Evolutionary conservation across 768 basidiomycete genomes (phyloP).

Genomic region (Strobilomyces dryophilus): DNA sequence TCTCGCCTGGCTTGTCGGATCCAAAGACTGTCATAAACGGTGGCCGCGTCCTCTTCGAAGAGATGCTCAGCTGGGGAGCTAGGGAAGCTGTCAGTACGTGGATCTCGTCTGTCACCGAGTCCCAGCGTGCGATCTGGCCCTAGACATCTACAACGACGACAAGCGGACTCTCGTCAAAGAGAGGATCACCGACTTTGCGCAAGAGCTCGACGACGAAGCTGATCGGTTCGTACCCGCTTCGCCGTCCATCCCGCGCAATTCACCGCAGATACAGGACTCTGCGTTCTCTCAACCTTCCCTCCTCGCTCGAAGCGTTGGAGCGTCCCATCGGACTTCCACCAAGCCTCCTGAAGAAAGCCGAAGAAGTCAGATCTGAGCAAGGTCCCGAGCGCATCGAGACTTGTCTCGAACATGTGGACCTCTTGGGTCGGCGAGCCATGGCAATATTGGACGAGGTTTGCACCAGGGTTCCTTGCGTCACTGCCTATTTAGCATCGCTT

Average conservation of each 20-base stretch:
- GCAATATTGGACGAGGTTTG: conserved; percentile 72
- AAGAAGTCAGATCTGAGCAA: conserved; percentile 75
- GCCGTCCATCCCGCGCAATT: neutral
- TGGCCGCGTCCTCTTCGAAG: conserved; percentile 63
- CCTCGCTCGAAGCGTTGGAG: conserved; percentile 83
- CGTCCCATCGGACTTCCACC: conserved; percentile 85
- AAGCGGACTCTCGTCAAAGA: conserved; percentile 69
- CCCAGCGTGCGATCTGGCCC: neutral
- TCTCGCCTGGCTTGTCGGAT: conserved; percentile 55
- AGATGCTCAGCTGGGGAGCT: conserved; percentile 82
- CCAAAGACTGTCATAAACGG: conserved; percentile 51
- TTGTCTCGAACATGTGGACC: conserved; percentile 68
- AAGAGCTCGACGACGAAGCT: conserved; percentile 56
- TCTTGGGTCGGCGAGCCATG: conserved; percentile 57
- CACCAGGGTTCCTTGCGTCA: neutral
- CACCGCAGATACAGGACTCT: conserved; percentile 46
- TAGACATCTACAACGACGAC: conserved; percentile 84
- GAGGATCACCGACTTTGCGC: conserved; percentile 55
- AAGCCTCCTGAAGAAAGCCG: conserved; percentile 78
- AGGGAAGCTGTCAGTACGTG: conserved; percentile 79
- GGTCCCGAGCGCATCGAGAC: conserved; percentile 70
- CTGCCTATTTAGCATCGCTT: neutral
- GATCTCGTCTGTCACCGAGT: neutral
- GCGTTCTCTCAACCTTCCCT: conserved; percentile 73
- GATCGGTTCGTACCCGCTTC: conserved; percentile 47